Conservation (phyloP, 2,329 filamentous ascomycete species). For the Xylogone sp. region DNA sequence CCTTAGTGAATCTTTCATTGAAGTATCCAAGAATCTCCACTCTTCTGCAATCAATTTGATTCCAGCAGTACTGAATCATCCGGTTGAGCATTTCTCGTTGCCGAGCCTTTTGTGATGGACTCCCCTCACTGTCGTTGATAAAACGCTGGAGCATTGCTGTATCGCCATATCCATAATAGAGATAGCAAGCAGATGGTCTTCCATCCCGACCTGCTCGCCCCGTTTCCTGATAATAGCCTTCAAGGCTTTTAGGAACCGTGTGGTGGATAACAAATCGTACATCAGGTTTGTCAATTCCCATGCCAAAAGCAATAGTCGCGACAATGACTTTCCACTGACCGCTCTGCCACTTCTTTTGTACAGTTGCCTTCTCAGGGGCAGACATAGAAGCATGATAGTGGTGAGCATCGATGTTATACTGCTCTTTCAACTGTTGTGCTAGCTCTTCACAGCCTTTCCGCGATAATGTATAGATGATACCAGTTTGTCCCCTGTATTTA, state of each 20-base stretch:
- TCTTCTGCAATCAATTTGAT: constrained; percentile 80
- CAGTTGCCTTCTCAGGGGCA: constrained; percentile 59
- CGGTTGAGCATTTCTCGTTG: constrained; percentile 81
- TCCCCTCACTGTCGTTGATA: constrained; percentile 79
- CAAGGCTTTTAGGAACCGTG: constrained; percentile 86
- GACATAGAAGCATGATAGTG: constrained; percentile 85
- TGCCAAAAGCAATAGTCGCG: constrained; percentile 96
- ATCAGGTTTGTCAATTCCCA: constrained; percentile 99
- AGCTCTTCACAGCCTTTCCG: constrained; percentile 78
- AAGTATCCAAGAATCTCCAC: constrained; percentile 93
- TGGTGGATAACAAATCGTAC: constrained; percentile 96
- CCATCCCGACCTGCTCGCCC: constrained; percentile 92
- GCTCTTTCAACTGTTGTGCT: constrained; percentile 60
- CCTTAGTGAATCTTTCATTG: constrained; percentile 72
- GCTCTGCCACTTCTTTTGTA: constrained; percentile 80
- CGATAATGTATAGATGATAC: constrained; percentile 92
- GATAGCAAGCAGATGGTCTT: constrained; percentile 78
- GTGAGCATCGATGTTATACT: constrained; percentile 65
- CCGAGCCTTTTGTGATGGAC: constrained; percentile 73
- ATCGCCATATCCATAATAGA: constrained; percentile 84
- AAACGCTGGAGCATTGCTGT: constrained; percentile 70
- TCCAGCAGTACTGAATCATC: constrained; percentile 86
- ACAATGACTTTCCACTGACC: constrained; percentile 85
- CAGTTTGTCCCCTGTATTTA: constrained; percentile 68
- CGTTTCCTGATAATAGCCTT: constrained; percentile 98